These are phyloP conservation scores for Obelidium mucronatum DNA, from an alignment of 192 early-diverging fungal species.

Conservation along the genomic window DNA sequence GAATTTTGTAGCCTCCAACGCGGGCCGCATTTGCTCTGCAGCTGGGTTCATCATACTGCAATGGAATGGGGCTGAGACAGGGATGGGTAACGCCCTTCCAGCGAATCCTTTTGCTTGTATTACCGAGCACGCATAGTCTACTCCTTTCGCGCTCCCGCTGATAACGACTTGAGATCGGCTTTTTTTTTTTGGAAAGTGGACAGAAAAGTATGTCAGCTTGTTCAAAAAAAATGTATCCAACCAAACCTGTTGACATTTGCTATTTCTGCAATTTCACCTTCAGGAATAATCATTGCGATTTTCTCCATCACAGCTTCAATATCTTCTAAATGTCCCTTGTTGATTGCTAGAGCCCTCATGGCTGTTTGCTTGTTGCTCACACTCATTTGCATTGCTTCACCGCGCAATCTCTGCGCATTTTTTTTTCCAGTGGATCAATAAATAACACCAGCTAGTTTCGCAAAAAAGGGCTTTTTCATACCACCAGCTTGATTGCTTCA, in stretches of 20 bases:
- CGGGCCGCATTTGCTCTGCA: constrained; percentile 73
- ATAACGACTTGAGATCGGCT: constrained; percentile 77
- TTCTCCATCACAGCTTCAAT: constrained; percentile 73
- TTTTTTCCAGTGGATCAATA: too few species aligned
- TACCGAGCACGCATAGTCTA: constrained; percentile 81
- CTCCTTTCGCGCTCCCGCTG: constrained; percentile 85
- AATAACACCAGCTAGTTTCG: background rate
- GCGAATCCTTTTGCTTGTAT: constrained; percentile 85
- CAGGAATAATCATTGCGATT: constrained; percentile 64
- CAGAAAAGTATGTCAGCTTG: background rate
- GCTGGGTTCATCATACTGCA: constrained; percentile 92
- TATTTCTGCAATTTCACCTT: constrained; percentile 83
- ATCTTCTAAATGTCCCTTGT: constrained; percentile 71
- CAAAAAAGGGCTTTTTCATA: constrained; percentile 45
- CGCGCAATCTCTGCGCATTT: constrained; percentile 73
- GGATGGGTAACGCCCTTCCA: constrained; percentile 85
- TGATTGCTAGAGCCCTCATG: constrained; percentile 91
- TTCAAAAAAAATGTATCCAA: background rate
- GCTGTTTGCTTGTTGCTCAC: constrained; percentile 76
- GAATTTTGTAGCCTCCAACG: constrained; percentile 76
- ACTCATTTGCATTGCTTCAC: constrained; percentile 85
- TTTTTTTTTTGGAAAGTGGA: background rate
- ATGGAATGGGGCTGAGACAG: constrained; percentile 97
- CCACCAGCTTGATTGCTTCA: constrained; percentile 88
- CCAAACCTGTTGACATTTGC: constrained; percentile 88